Conservation (phyloP, 2,329 filamentous ascomycete species). For the Hypoxylon sp. region DNA sequence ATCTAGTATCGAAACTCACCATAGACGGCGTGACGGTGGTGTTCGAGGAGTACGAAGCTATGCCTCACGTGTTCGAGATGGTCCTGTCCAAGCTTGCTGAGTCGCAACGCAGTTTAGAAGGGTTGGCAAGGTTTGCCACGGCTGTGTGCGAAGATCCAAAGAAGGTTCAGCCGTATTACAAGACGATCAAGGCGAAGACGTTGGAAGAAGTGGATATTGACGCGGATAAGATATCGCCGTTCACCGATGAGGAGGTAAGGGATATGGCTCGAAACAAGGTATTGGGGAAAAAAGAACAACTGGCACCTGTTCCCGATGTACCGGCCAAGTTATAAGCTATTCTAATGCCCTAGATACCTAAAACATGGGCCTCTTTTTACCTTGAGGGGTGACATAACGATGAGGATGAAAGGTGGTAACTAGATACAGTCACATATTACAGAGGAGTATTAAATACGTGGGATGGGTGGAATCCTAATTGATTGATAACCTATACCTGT, state of each 20-base stretch:
- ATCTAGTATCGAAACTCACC: constrained; percentile 70
- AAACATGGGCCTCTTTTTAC: background rate
- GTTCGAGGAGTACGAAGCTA: constrained; percentile 82
- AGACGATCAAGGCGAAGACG: constrained; percentile 65
- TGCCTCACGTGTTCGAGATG: constrained; percentile 82
- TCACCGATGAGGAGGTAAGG: constrained; percentile 61
- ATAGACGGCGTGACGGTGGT: constrained; percentile 72
- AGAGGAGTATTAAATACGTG: background rate
- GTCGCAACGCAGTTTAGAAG: constrained; percentile 67
- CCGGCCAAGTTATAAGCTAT: constrained; percentile 40
- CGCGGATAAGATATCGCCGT: constrained; percentile 61
- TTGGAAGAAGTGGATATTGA: constrained; percentile 64
- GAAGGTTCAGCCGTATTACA: constrained; percentile 59
- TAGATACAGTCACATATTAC: background rate
- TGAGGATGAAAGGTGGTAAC: background rate
- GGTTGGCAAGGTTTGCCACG: constrained; percentile 71
- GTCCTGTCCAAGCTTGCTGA: constrained; percentile 65
- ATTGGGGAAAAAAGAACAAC: constrained; percentile 36
- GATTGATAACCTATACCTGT: background rate
- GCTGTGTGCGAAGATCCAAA: constrained; percentile 57
- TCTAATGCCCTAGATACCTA: background rate
- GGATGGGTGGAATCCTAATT: background rate
- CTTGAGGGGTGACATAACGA: background rate
- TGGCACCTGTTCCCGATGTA: constrained; percentile 32
- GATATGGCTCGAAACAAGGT: constrained; percentile 56